Percentiles rank a stretch among this genome's conserved stretches.
Evolutionary conservation across 345 rosid species (phyloP).

Genomic region (Moricandia moricandioides): DNA sequence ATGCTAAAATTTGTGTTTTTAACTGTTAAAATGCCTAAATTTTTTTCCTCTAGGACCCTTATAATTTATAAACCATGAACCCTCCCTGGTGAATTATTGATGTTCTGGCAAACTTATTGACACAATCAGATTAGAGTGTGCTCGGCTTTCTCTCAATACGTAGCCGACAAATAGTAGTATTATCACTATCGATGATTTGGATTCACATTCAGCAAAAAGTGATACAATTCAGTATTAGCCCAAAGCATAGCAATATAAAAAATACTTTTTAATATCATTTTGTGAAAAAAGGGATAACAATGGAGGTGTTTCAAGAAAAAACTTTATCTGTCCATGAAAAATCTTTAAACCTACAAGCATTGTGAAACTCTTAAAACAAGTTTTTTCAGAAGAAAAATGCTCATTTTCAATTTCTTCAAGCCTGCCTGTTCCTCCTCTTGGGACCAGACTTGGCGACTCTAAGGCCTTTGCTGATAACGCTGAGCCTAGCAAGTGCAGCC

Average conservation of each 20-base stretch:
- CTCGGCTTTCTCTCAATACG: too few species aligned
- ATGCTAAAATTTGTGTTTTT: too few species aligned
- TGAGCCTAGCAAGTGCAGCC: slow-evolving; percentile 72
- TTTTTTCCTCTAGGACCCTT: too few species aligned
- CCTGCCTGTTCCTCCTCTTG: slow-evolving; percentile 66
- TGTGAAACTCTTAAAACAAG: neutral
- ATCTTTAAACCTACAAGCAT: neutral
- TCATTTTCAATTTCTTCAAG: slow-evolving; percentile 29
- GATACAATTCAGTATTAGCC: too few species aligned
- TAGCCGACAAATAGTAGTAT: too few species aligned
- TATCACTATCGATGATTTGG: too few species aligned
- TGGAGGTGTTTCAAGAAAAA: neutral
- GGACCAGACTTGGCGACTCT: slow-evolving; percentile 68
- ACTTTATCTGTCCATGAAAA: neutral
- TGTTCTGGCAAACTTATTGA: too few species aligned
- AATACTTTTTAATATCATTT: neutral
- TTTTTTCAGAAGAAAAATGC: neutral
- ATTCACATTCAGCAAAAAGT: too few species aligned
- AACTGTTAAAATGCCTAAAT: too few species aligned
- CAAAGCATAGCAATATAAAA: neutral
- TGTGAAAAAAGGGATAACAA: neutral
- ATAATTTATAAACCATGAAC: too few species aligned
- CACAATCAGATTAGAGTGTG: too few species aligned
- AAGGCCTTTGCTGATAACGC: slow-evolving; percentile 57
- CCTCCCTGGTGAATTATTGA: too few species aligned